Evolutionary conservation across 2,329 filamentous ascomycete genomes (phyloP).

Genomic region (Talaromyces sp.): DNA sequence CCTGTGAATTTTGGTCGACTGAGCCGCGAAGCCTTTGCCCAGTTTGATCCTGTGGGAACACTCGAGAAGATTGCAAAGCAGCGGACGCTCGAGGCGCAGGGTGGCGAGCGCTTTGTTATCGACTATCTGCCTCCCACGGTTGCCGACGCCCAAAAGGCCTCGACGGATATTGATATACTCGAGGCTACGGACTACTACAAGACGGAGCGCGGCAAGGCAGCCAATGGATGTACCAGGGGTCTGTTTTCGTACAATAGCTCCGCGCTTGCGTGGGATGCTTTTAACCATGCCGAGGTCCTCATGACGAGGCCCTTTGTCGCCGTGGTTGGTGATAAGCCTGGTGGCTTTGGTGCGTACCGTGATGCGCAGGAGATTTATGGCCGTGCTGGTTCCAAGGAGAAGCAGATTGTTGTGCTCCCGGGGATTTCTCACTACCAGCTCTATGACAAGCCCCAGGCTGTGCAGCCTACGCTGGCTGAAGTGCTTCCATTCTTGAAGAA

Average conservation of each 20-base stretch:
- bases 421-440: background rate
- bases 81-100: conserved; percentile 15
- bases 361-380: conserved; percentile 16
- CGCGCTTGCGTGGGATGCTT: background rate
- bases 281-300: conserved; percentile 12
- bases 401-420: background rate
- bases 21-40: conserved; percentile 14
- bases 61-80: conserved; percentile 16
- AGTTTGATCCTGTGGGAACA: conserved; percentile 10
- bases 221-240: background rate
- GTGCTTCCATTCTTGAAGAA: background rate
- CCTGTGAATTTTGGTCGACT: conserved; percentile 16
- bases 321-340: conserved; percentile 13
- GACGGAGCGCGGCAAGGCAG: background rate
- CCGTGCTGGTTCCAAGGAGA: conserved; percentile 16
- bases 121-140: conserved; percentile 13
- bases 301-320: conserved; percentile 16
- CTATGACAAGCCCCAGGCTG: background rate
- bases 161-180: background rate
- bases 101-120: conserved; percentile 14
- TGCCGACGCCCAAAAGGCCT: background rate
- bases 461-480: background rate
- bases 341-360: conserved; percentile 17
- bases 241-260: background rate
- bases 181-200: background rate